Evolutionary conservation across 177 flowering plant species (phyloP).

Genomic region (Vitis hybrid): DNA sequence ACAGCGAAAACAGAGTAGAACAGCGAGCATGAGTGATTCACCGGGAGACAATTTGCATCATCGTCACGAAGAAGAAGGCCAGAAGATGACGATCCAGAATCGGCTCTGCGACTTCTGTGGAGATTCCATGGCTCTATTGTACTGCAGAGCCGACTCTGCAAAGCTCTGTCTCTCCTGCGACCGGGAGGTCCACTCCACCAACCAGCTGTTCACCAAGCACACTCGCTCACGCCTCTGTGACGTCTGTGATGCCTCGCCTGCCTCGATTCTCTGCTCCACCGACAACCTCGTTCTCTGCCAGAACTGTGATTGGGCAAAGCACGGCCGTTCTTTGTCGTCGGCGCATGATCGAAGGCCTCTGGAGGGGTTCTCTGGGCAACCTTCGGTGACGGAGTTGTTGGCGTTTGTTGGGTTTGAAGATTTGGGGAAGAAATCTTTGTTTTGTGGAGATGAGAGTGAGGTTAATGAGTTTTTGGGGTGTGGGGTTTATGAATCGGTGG

Average conservation of each 20-base stretch:
- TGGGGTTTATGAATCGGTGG: slow-evolving; percentile 14
- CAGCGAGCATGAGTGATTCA: too few species aligned
- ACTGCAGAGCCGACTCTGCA: slow-evolving; percentile 84
- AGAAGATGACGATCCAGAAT: not conserved
- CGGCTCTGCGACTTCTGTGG: slow-evolving; percentile 70
- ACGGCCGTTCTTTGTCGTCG: slow-evolving; percentile 19
- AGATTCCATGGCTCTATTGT: slow-evolving; percentile 47
- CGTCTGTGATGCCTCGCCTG: slow-evolving; percentile 48
- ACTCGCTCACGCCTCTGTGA: slow-evolving; percentile 68
- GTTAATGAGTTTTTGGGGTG: slow-evolving; percentile 11
- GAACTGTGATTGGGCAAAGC: slow-evolving; percentile 82
- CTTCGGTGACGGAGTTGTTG: slow-evolving; percentile 48
- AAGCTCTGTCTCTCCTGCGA: slow-evolving; percentile 81
- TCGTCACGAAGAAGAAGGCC: not conserved
- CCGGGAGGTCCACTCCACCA: slow-evolving; percentile 70
- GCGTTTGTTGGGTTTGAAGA: slow-evolving; percentile 60
- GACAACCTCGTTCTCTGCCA: slow-evolving; percentile 61
- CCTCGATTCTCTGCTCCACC: slow-evolving; percentile 61
- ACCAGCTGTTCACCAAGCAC: slow-evolving; percentile 73
- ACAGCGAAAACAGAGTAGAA: too few species aligned
- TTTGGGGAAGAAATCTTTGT: slow-evolving; percentile 33
- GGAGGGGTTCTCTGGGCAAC: slow-evolving; percentile 75
- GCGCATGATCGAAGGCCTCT: slow-evolving; percentile 60
- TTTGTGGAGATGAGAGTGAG: slow-evolving; percentile 11
- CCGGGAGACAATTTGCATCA: not conserved